Evolutionary conservation across 352 stramenopile genomes (phyloP).

Genomic region (Thalassiosira mediterranea): DNA sequence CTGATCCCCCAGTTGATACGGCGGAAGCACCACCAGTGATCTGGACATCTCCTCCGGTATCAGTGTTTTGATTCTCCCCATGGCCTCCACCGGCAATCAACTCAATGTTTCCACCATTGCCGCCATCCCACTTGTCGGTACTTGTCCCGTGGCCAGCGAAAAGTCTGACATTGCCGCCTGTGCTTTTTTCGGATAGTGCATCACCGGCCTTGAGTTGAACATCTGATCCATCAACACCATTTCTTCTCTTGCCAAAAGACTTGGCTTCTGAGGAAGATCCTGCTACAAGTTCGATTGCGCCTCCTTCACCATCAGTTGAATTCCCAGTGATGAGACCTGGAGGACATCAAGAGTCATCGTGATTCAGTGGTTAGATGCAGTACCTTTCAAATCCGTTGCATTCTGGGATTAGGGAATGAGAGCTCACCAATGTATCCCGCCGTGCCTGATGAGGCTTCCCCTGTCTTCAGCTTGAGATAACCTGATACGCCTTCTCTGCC

Average conservation of each 20-base stretch:
- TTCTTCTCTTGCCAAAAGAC: slow-evolving; percentile 3
- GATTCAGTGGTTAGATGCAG: no score
- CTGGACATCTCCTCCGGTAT: slow-evolving; percentile 49
- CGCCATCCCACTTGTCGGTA: slow-evolving; percentile 24
- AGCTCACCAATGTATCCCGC: slow-evolving; percentile 34
- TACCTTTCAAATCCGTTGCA: background rate
- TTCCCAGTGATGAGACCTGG: slow-evolving; percentile 28
- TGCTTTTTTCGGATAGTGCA: slow-evolving; percentile 3
- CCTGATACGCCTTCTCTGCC: slow-evolving; percentile 54
- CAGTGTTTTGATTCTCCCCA: slow-evolving; percentile 36
- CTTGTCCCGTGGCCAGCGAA: slow-evolving; percentile 36
- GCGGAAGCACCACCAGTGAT: slow-evolving; percentile 34
- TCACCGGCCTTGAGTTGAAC: slow-evolving; percentile 32
- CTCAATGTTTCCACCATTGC: slow-evolving; percentile 69
- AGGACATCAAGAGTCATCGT: no score
- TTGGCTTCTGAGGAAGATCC: slow-evolving; percentile 15
- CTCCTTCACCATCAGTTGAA: slow-evolving; percentile 32
- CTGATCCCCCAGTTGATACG: slow-evolving; percentile 44
- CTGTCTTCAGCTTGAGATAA: slow-evolving; percentile 58
- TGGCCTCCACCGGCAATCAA: slow-evolving; percentile 43
- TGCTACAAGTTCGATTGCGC: slow-evolving; percentile 32
- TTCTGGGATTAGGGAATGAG: no score
- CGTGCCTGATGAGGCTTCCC: slow-evolving; percentile 33
- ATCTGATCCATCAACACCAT: slow-evolving; percentile 22
- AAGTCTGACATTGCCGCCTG: slow-evolving; percentile 32